These are phyloP conservation scores for Rhizopogon vesiculosus DNA, from an alignment of 768 basidiomycete species.

Conservation along the genomic window DNA sequence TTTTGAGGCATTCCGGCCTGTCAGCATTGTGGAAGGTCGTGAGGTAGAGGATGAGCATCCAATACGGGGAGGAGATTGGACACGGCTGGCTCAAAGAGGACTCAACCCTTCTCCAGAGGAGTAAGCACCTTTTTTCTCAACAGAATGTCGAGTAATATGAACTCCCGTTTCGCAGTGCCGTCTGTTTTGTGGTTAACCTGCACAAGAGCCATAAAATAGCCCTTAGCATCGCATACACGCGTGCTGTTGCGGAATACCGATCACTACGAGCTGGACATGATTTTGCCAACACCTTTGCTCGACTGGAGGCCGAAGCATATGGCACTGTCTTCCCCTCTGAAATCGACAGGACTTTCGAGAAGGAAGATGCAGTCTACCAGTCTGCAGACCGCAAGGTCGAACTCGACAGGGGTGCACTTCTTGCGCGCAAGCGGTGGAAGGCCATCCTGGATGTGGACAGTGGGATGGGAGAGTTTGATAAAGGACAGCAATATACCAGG, in stretches of 20 bases:
- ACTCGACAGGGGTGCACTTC: slow-evolving; percentile 53
- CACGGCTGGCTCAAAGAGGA: slow-evolving; percentile 72
- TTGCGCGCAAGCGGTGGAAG: slow-evolving; percentile 75
- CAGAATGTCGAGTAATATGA: slow-evolving; percentile 6
- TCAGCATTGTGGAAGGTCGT: slow-evolving; percentile 68
- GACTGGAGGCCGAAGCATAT: slow-evolving; percentile 71
- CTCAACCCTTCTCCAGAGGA: slow-evolving; percentile 86
- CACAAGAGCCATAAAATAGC: slow-evolving; percentile 58
- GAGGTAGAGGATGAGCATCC: slow-evolving; percentile 52
- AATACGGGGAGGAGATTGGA: slow-evolving; percentile 65
- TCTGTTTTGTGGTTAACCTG: slow-evolving; percentile 78
- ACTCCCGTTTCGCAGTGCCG: slow-evolving; percentile 45
- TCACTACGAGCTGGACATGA: slow-evolving; percentile 82
- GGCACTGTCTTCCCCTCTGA: slow-evolving; percentile 66
- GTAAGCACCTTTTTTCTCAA: slow-evolving; percentile 42
- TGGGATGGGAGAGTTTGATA: slow-evolving; percentile 53
- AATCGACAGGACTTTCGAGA: slow-evolving; percentile 54
- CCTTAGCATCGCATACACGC: slow-evolving; percentile 75
- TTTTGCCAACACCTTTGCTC: slow-evolving; percentile 70
- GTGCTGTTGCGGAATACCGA: slow-evolving; percentile 82
- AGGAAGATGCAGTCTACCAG: slow-evolving; percentile 57
- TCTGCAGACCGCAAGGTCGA: slow-evolving; percentile 55
- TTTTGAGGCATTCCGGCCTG: slow-evolving; percentile 87
- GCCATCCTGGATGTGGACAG: slow-evolving; percentile 47
- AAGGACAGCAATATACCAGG: slow-evolving; percentile 66